Percentiles rank a stretch among this genome's conserved stretches.
Evolutionary conservation across 2,329 filamentous ascomycete species (phyloP).

Genomic region (Fusarium sp.): DNA sequence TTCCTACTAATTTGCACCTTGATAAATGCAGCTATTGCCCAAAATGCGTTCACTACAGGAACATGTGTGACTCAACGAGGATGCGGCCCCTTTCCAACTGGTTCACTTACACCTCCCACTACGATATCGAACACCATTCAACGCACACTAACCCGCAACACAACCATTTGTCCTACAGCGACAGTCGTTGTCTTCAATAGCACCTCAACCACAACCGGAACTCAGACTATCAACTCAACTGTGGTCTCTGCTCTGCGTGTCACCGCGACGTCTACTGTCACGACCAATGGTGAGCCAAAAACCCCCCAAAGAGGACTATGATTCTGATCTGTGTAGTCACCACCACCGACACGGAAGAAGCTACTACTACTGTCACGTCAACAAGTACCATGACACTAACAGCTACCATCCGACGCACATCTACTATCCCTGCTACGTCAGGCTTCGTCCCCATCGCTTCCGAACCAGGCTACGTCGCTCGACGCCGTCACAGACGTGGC

Average conservation of each 20-base stretch:
- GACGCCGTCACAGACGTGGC: background rate
- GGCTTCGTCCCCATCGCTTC: background rate
- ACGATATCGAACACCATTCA: background rate
- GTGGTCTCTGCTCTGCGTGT: background rate
- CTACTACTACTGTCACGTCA: background rate
- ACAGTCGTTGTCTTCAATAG: background rate
- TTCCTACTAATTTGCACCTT: background rate
- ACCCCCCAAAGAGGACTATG: rapidly evolving
- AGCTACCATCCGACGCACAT: background rate
- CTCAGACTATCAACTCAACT: background rate
- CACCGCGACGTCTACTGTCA: background rate
- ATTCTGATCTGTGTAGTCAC: background rate
- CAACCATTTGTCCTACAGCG: background rate
- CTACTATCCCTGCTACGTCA: background rate
- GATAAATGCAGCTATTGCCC: background rate
- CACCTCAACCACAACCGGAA: background rate
- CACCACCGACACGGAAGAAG: background rate
- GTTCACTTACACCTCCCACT: background rate
- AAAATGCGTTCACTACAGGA: background rate
- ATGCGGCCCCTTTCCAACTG: background rate
- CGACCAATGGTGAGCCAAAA: background rate
- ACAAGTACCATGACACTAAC: background rate
- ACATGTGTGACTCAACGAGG: background rate
- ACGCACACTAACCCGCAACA: background rate
- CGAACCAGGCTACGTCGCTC: background rate